Evolutionary conservation across 441 rosid species (phyloP), one percentile per base, ranked within the genome.

Genomic region (Hura crepitans): DNA sequence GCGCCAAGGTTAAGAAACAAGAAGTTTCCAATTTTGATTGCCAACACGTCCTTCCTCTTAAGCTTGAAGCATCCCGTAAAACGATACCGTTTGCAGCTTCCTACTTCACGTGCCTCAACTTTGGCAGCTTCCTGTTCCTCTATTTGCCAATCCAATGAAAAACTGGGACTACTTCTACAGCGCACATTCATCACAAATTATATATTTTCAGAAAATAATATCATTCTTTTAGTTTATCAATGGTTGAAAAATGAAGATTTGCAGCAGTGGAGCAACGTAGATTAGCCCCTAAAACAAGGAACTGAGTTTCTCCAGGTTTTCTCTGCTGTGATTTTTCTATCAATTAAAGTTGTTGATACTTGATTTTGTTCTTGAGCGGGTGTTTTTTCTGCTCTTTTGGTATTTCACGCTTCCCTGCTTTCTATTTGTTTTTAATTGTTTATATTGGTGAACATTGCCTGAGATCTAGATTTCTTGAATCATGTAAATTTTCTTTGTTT

Each of bases 381-480:
- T 47, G 12, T 3, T 50, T 1, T 17, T 28, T 12, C n/a, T 17
- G 11, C 6, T 46, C 25, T 20, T 12, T 61, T 49, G 9, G 31
- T 33, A 37, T 6, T 46, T n/a, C 31, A 18, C 4, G 2, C 22
- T 6, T 20, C 28, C 7, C 3, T 0, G 6, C 6, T 61, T 22
- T 61, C 0, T 60, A 10, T 62, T 46, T 51, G 42, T 37, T 37
- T 37, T 5, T 51, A 14, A 15, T 12, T 28, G 37, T 62, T 71
- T 71, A 1, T 43, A n/a, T 14, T 46, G 37, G 6, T 63, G 43
- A 47, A 6, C 63, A 39, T 62, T 35, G 11, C 15, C 37, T 54
- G 56, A 56, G 65, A 72, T 72, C 50, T 22, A 20, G 56, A 43
- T 72, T 54, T 55, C 47, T 2, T 7, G 28, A 37, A 28, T 37